A percentile compares a stretch with the other conserved stretches of the same genome.
These are phyloP conservation scores for Piloderma croceum DNA, from an alignment of 768 basidiomycete species.

Conservation along the genomic window DNA sequence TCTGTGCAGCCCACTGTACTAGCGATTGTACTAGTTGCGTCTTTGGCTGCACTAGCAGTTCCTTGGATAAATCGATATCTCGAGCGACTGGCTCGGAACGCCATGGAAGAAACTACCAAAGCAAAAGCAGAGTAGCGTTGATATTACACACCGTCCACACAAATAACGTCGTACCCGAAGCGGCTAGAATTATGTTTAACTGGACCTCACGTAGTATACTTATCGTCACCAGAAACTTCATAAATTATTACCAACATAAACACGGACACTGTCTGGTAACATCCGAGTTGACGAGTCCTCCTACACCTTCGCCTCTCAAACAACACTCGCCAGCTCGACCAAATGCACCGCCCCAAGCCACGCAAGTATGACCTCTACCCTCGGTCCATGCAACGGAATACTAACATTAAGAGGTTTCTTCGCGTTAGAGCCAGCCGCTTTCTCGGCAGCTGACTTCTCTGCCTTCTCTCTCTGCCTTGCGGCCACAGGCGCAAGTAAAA, in stretches of 20 bases:
- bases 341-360: conserved; percentile 82
- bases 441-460: conserved; percentile 48
- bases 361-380: conserved; percentile 79
- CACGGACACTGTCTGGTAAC: too few relatives aligned
- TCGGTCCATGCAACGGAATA: conserved; percentile 80
- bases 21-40: conserved; percentile 24
- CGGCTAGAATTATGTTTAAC: too few relatives aligned
- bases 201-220: too few relatives aligned
- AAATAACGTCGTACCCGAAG: too few relatives aligned
- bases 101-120: conserved; percentile 7
- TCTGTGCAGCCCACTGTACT: conserved; percentile 36
- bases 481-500: conserved; percentile 66
- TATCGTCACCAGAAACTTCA: too few relatives aligned
- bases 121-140: background rate
- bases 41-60: conserved; percentile 16
- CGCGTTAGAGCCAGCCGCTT: conserved; percentile 37
- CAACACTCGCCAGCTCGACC: conserved; percentile 52
- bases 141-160: background rate
- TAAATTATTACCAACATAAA: too few relatives aligned
- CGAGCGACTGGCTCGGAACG: conserved; percentile 18
- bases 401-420: conserved; percentile 66
- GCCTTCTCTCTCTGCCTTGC: conserved; percentile 57
- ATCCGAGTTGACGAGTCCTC: background rate
- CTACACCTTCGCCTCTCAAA: background rate
- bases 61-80: conserved; percentile 16